Base-by-base conservation (phyloP, 805 yeast species). In the Kluyveromyces starmeri region DNA sequence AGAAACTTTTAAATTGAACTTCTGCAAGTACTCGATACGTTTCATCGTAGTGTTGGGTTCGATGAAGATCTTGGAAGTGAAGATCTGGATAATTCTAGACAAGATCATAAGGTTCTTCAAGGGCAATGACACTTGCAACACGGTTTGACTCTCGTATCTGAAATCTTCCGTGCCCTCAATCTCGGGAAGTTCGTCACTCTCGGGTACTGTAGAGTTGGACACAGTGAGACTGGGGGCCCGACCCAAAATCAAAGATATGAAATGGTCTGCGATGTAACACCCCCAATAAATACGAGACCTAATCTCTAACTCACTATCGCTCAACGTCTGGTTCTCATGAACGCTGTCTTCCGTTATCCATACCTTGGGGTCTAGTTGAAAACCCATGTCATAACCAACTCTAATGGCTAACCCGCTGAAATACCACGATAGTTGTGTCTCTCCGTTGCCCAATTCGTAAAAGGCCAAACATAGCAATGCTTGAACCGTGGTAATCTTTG, bases 251-350 rank as follows among this genome's bases (percentile, higher is more conserved):
- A 75, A 55, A 47, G 78, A 70, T 22, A 75, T 71, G 44, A 75
- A 71, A 48, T 74, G 81, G 50, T 76, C 83, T 2, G 77, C 78
- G 37, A 75, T 58, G 50, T 70, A 76, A 32, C 76, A 68, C 3
- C 83, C 83, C 83, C 83, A 76, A 48, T 71, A 73, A 8, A 76
- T 71, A 38, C 83, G 58, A 32, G 75, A 67, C 38, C 80, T 61
- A 36, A 76, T 73, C 26, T 68, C 73, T 12, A 70, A 61, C 43
- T 74, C 78, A 32, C 74, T 63, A 20, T 67, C 63, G n/a, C 66
- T 59, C 31, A 70, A 50, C 24, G 58, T 56, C 10, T 49, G 52
- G 15, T 36, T 45, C 30, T 48, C 50, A n/a, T 58, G 53, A 13
- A 53, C 53, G 40, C 64, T 64, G 23, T 40, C 27, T 21, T 55